Percentiles rank a stretch among this genome's conserved stretches.
Evolutionary conservation across 2,329 filamentous ascomycete genomes (phyloP).

Genomic region (Plectosphaerella plurivora): DNA sequence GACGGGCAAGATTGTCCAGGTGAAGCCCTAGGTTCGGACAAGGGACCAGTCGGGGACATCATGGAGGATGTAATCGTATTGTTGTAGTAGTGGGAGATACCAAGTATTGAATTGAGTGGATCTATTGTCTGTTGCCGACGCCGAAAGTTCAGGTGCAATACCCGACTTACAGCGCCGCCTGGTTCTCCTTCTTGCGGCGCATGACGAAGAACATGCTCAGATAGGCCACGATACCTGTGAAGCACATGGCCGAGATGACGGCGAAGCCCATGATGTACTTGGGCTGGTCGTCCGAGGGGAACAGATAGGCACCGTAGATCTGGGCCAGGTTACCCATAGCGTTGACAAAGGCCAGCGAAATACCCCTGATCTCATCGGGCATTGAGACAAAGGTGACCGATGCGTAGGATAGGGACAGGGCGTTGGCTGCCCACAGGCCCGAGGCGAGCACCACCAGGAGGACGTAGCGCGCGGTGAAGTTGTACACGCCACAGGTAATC

Average conservation of each 20-base stretch:
- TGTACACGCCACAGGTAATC: slow-evolving; percentile 42
- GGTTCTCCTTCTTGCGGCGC: too few relatives aligned
- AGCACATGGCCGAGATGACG: too few relatives aligned
- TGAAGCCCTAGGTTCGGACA: neutral
- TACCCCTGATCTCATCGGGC: slow-evolving; percentile 42
- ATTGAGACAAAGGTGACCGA: slow-evolving; percentile 46
- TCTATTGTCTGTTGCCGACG: too few relatives aligned
- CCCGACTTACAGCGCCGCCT: too few relatives aligned
- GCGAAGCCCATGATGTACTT: slow-evolving; percentile 41
- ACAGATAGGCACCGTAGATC: slow-evolving; percentile 52
- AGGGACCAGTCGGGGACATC: too few relatives aligned
- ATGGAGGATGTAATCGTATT: too few relatives aligned
- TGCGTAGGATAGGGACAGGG: slow-evolving; percentile 43
- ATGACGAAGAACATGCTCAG: too few relatives aligned
- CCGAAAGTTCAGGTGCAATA: too few relatives aligned
- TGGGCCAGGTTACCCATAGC: slow-evolving; percentile 50
- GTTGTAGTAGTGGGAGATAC: too few relatives aligned
- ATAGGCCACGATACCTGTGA: too few relatives aligned
- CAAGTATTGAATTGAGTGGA: too few relatives aligned
- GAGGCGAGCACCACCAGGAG: slow-evolving; percentile 51
- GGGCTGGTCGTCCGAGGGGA: slow-evolving; percentile 41
- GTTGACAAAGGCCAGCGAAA: slow-evolving; percentile 44
- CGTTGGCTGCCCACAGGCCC: slow-evolving; percentile 50
- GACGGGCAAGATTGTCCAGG: slow-evolving; percentile 47
- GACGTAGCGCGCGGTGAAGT: slow-evolving; percentile 46